These are phyloP conservation scores for Sporobolomyces roseus DNA, from an alignment of 768 basidiomycete genomes.

Conservation along the genomic window DNA sequence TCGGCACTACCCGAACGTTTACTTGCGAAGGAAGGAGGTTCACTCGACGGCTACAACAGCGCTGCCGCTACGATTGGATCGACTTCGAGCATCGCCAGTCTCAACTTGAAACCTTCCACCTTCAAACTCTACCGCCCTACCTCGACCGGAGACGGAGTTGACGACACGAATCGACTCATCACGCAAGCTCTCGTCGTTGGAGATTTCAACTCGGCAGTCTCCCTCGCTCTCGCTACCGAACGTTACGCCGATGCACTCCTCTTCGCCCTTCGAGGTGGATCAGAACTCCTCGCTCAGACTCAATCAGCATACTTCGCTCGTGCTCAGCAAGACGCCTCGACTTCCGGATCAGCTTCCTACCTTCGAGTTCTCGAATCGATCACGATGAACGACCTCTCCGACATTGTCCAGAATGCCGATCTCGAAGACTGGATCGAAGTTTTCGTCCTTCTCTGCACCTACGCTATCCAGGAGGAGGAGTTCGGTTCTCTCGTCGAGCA, in stretches of 20 bases:
- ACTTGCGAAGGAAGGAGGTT: constrained; percentile 61
- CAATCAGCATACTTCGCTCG: constrained; percentile 91
- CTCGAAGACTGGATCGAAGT: constrained; percentile 92
- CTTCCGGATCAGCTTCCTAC: constrained; percentile 61
- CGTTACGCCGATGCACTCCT: constrained; percentile 93
- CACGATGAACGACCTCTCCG: constrained; percentile 82
- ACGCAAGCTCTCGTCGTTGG: constrained; percentile 91
- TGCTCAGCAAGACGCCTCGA: constrained; percentile 53
- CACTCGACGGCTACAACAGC: constrained; percentile 55
- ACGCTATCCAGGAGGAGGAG: constrained; percentile 69
- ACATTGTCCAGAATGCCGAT: constrained; percentile 95
- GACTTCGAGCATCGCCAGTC: constrained; percentile 69
- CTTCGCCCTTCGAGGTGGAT: constrained; percentile 83
- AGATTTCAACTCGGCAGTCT: constrained; percentile 90
- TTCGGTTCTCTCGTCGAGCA: constrained; percentile 85
- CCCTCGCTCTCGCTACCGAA: constrained; percentile 79
- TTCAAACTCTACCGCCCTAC: constrained; percentile 78
- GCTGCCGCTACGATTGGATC: constrained; percentile 96
- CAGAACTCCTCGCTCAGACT: constrained; percentile 76
- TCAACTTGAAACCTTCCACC: constrained; percentile 71
- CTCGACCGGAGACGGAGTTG: constrained; percentile 53
- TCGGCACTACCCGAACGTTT: constrained; percentile 53
- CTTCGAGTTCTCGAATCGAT: constrained; percentile 92
- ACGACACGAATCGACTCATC: constrained; percentile 79
- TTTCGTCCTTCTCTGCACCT: constrained; percentile 93